Base-by-base conservation (phyloP, 1,284 basidiomycete species). In the Ceratobasidium sp. region DNA sequence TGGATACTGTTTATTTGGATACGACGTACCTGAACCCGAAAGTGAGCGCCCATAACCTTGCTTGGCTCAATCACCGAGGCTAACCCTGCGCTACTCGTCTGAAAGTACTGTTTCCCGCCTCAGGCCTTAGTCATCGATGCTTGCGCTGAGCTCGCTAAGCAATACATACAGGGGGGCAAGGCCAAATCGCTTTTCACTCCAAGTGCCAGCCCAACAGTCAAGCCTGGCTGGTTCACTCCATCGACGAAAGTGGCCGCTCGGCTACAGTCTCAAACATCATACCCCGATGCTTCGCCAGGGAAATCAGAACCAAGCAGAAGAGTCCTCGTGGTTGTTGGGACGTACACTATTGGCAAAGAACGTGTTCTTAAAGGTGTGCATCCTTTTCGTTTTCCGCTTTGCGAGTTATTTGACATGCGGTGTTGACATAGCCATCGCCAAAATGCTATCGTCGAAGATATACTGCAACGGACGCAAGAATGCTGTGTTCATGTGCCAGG, bases 271-370 rank as follows among this genome's bases (percentile, higher is more conserved):
- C 29, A 20, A 22, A 6, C 58, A 8, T 45, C 29, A 2, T 27
- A 90, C 7, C 42, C 15, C 2, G 25, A 25, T 10, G 22, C n/a
- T 8, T 13, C 22, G 15, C 3, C 31, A 20, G 43, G 35, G 6
- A 38, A n/a, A 15, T 3, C 40, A 5, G 27, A 45, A 7, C 6
- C 15, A n/a, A 10, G 20, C 4, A 34, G 42, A 50, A 50, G 31
- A n/a, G 27, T 45, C 27, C 82, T 98, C n/a, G 85, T 98, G 54
- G 86, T 97, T 49, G 87, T 98, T 29, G 96, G 96, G 12, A 98
- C 96, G 0, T 99, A 99, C 78, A 94, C 93, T 0, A 94, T 99
- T 65, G 96, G 96, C 60, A 99, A 99, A 79, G 96, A 99, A 78
- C 88, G 95, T 47, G 92, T 99, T 54, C 93, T 98, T 34, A 96